Base-by-base conservation (phyloP, 2,329 filamentous ascomycete species). In the Setomelanomma holmii region DNA sequence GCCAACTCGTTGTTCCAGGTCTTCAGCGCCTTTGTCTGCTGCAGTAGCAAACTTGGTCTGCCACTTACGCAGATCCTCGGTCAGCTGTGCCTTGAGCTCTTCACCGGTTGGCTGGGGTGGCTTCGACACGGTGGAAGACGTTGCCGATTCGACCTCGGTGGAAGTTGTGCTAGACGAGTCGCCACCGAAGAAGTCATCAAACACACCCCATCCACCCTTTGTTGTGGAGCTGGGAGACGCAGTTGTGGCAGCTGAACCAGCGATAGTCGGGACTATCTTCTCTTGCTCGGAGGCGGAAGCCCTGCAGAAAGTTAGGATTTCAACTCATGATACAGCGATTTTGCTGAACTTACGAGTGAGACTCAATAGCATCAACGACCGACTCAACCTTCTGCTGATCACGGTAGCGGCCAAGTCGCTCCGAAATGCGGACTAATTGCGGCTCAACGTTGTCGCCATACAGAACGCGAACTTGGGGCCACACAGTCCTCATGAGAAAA, bases 371-470 rank as follows among this genome's bases (percentile, higher is more conserved):
- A 41, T 86, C 82, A 36, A 84, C 76, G 16, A 80, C 82, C 30
- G 84, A 82, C 60, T 86, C 82, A 19, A 89, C 63, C 61, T 85
- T 86, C 69, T 84, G 85, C 17, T 85, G 85, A 63, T 84, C 82
- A 59, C 82, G 87, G 75, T 92, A 90, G 41, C 89, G 82, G 35
- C 92, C 93, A 10, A 99, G 83, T 40, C 93, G 87, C 77, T 97
- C 89, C 11, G 91, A 90, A 66, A 99, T 98, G 66, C 92, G 91
- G 50, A 93, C 85, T 12, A 99, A 82, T 75, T 99, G 96, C 12
- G 96, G 96, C 77, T 98, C 93, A 3, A 99, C 93, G 64, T 96
- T 96, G 68, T 96, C 88, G 10, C 88, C 85, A 68, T 98, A 98
- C 4, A 97, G 78, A 12, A 89, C 82, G 21, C 89, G 86, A 10